Percentiles rank a stretch among this genome's conserved stretches.
phyloP scores from a whole-genome alignment of 179 eudicot species.

The Beta lomatogona region DNA sequence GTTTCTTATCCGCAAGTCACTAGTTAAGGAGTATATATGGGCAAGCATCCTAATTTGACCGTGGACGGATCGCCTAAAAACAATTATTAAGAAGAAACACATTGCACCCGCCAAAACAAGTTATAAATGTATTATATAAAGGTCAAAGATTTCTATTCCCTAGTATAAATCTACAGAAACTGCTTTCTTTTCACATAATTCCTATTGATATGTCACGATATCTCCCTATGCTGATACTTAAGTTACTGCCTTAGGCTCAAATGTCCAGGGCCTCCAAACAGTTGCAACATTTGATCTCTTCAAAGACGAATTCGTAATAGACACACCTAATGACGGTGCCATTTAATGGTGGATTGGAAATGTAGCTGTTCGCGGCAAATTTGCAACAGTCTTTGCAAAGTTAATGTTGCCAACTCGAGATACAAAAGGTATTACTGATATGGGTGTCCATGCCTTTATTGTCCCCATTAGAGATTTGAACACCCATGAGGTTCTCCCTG shows the following conservation, averaged over 20 bases:
- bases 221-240: background rate
- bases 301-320: constrained; percentile 71
- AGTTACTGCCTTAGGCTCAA: constrained; percentile 58
- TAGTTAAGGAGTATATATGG: too few relatives aligned
- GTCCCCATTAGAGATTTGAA: constrained; percentile 87
- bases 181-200: background rate
- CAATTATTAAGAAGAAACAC: background rate
- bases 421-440: constrained; percentile 66
- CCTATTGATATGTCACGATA: background rate
- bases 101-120: too few relatives aligned
- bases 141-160: too few relatives aligned
- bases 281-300: constrained; percentile 76
- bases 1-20: too few relatives aligned
- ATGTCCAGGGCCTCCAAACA: constrained; percentile 95
- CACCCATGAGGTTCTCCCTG: constrained; percentile 77
- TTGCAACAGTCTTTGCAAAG: constrained; percentile 90
- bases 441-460: constrained; percentile 97
- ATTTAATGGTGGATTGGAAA: constrained; percentile 99
- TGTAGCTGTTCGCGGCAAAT: constrained; percentile 93
- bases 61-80: background rate
- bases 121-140: too few relatives aligned
- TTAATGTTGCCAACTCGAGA: constrained; percentile 75
- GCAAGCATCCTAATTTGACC: background rate
- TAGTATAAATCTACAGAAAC: too few relatives aligned
- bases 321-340: constrained; percentile 95